Conservation (phyloP, 2,329 filamentous ascomycete genomes). For the Diaporthe sp. region DNA sequence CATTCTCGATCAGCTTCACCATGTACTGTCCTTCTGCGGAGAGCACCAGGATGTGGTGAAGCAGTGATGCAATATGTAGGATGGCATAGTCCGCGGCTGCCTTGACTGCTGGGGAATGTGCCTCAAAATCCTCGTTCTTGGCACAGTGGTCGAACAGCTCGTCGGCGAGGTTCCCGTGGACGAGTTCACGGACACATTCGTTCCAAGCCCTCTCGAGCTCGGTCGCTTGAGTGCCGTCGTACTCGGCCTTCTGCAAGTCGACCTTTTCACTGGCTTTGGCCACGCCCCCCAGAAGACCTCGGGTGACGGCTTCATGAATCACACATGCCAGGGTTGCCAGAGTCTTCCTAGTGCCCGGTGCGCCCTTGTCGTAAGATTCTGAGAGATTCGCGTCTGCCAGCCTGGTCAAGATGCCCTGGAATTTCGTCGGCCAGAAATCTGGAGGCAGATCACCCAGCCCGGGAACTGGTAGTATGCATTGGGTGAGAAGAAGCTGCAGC, state of each 20-base stretch:
- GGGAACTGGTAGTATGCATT: constrained; percentile 75
- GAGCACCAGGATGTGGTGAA: constrained; percentile 80
- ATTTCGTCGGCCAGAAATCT: constrained; percentile 76
- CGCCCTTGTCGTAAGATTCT: constrained; percentile 86
- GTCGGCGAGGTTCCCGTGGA: constrained; percentile 78
- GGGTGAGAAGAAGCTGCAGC: constrained; percentile 76
- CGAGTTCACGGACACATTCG: constrained; percentile 73
- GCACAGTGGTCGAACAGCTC: constrained; percentile 73
- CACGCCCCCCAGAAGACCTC: constrained; percentile 76
- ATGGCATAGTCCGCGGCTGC: constrained; percentile 77
- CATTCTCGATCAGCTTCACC: constrained; percentile 77
- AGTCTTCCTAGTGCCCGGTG: constrained; percentile 80
- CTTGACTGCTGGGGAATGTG: constrained; percentile 72
- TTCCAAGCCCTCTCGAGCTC: constrained; percentile 77
- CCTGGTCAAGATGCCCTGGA: constrained; percentile 71
- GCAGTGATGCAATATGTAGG: constrained; percentile 79
- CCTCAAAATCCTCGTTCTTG: constrained; percentile 73
- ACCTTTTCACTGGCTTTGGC: constrained; percentile 46
- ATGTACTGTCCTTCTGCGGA: constrained; percentile 83
- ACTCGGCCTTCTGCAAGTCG: constrained; percentile 54
- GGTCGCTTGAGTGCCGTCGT: constrained; percentile 70
- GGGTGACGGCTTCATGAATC: constrained; percentile 77
- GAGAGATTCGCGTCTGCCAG: constrained; percentile 79
- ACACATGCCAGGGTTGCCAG: constrained; percentile 79
- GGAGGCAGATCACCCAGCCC: constrained; percentile 73